Evolutionary conservation across 768 basidiomycete genomes (phyloP), one percentile per base, ranked within the genome.

Genomic region (Chalciporus sphaerocephalus): DNA sequence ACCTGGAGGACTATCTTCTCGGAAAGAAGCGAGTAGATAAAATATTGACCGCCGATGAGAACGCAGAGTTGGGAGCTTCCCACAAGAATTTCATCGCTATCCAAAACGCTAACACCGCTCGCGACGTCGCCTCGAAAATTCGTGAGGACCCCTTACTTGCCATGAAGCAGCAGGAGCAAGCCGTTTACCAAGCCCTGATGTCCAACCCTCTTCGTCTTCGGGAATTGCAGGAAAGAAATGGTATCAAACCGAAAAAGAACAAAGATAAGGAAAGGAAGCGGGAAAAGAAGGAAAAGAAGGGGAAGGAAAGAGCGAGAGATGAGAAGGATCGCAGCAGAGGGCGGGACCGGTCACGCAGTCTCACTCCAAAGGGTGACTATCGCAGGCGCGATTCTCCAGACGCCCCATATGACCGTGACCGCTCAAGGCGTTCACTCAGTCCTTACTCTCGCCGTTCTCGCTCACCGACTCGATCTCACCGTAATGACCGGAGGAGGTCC

Each of bases 1-100:
- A 98, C 51, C 67, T 98, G 54, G 96, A 99, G 71, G 92, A 94
- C 56, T 99, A 99, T 65, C 71, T 99, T 1, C 75, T 99, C 23
- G 96, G 96, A 20, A 98, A 97, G 80, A 96, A 94, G 71, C 73
- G 96, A 49, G 95, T 99, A 2, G 96, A 99, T 65, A 93, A 97
- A 69, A 88, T 96, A 23, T 67, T 99, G 55, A 91, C 81, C 20
- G 92, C 82, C 21, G 89, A 92, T 58, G 94, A 98, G 57, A 86
- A 94, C 61, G 92, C 87, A 54, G 93, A 92, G 91, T 61, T 92
- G 50, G 90, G 90, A 47, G 89, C 90, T 21, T 66, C 88, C 5
- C 87, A 92, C 71, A 92, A 92, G 71, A 92, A 79, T 63, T 96
- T 95, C 62, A 94, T 95, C 44, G 92, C 94, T 4, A 76, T 91